phyloP scores from a whole-genome alignment of 1,284 basidiomycete genomes.

The Leccinum subrobustum region DNA sequence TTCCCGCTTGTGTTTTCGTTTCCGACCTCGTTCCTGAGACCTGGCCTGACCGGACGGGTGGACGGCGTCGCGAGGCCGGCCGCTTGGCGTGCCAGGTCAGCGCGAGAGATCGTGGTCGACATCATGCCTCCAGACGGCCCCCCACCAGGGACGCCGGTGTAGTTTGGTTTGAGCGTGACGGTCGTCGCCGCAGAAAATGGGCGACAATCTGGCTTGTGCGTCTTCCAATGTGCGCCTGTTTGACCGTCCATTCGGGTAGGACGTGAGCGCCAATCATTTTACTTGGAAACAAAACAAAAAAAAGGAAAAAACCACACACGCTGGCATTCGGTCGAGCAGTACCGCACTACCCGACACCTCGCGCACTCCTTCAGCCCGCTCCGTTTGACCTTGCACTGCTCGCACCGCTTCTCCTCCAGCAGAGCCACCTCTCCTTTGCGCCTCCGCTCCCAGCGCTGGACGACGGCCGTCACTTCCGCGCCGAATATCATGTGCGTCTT shows the following conservation, averaged over 20 bases:
- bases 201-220: constrained; percentile 47
- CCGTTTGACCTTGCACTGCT: constrained; percentile 33
- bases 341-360: constrained; percentile 44
- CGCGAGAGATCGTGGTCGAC: constrained; percentile 30
- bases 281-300: not conserved
- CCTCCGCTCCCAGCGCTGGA: constrained; percentile 49
- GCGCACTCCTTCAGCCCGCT: constrained; percentile 42
- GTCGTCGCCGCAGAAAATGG: constrained; percentile 43
- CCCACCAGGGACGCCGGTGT: constrained; percentile 18
- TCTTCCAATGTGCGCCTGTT: constrained; percentile 46
- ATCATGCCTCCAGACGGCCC: not conserved
- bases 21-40: constrained; percentile 9
- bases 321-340: constrained; percentile 56
- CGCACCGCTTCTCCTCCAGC: constrained; percentile 41
- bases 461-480: constrained; percentile 44
- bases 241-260: not conserved
- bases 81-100: constrained; percentile 34
- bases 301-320: constrained; percentile 33
- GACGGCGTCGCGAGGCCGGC: constrained; percentile 32
- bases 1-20: not conserved
- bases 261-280: not conserved
- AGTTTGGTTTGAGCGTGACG: constrained; percentile 47
- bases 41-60: constrained; percentile 8
- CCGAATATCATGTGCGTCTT: constrained; percentile 38
- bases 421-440: constrained; percentile 43